Evolutionary conservation across 176 grass and related monocot genomes (phyloP).

Genomic region (Triticum monococcum): DNA sequence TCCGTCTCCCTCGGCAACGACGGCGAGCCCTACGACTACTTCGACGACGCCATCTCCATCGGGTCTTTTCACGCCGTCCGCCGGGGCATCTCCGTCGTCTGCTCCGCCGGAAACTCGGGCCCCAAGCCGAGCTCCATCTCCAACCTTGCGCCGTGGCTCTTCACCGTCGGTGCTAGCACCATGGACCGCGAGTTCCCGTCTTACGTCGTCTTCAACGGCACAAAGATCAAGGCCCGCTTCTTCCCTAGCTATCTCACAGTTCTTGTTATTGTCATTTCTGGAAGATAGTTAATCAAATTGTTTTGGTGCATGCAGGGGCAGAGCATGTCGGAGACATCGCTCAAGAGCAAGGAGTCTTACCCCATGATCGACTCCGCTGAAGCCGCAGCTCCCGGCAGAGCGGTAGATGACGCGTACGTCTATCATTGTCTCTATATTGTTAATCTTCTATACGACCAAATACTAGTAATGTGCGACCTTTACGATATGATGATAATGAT

Average conservation of each 20-base stretch:
- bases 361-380: conserved; percentile 60
- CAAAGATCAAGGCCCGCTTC: conserved; percentile 21
- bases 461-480: no score
- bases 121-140: conserved; percentile 37
- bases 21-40: conserved; percentile 14
- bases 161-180: conserved; percentile 63
- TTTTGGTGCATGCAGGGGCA: conserved; percentile 52
- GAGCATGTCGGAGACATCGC: conserved; percentile 57
- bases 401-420: conserved; percentile 45
- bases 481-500: background rate
- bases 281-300: background rate
- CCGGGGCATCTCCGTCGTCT: conserved; percentile 55
- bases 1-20: conserved; percentile 59
- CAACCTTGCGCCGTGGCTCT: conserved; percentile 65
- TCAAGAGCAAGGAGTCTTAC: conserved; percentile 32
- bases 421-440: background rate
- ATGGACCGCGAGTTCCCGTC: conserved; percentile 75
- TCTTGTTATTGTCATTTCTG: background rate
- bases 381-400: conserved; percentile 38
- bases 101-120: conserved; percentile 75
- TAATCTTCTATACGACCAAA: no score
- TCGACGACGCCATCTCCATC: conserved; percentile 52
- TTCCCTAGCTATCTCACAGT: background rate
- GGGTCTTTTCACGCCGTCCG: conserved; percentile 73
- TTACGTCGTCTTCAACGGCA: conserved; percentile 30